Evolutionary conservation across 306 rosid species (phyloP), one percentile per base, ranked within the genome.

Genomic region (Ormosia semicastrata): DNA sequence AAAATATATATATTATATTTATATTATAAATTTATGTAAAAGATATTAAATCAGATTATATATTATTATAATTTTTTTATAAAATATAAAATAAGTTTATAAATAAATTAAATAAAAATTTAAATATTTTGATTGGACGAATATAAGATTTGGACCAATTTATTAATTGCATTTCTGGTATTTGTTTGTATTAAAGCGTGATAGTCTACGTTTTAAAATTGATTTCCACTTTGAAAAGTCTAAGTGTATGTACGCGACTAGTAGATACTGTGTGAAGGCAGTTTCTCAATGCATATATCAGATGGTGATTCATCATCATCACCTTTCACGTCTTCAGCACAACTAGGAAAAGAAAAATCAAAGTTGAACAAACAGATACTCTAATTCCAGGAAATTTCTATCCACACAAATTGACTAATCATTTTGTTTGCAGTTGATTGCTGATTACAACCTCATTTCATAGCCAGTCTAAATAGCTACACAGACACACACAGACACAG

Each of bases 351-450:
- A 71, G 64, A 83, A 80, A 71, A 71, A 71, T 80, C 83, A 83
- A 77, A 80, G 29, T 50, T 57, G 66, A 41, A 56, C 34, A 9
- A 41, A 56, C 24, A 9, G 17, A 5, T 49, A 33, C 24, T 76
- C 53, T 54, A 53, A 67, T 84, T 77, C 79, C 67, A 66, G 8
- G 90, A 84, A 83, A 72, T 43, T 84, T 80, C 81, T 36, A 12
- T 37, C 7, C 7, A 8, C 79, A 78, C 65, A 30, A 24, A 24
- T 24, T 17, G 13, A 29, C 18, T 49, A 59, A 40, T 33, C 62
- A 50, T 8, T 76, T 75, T 47, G 52, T 71, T 70, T 54, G 1
- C 44, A 29, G 30, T 70, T 63, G 69, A 71, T 58, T 37, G 13
- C 11, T 46, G 11, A 37, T 6, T 37, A 5, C 44, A 71, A 62